Percentiles rank a stretch among this genome's conserved stretches.
Conservation (phyloP, 2,329 filamentous ascomycete genomes). For the Metarhizium album region DNA sequence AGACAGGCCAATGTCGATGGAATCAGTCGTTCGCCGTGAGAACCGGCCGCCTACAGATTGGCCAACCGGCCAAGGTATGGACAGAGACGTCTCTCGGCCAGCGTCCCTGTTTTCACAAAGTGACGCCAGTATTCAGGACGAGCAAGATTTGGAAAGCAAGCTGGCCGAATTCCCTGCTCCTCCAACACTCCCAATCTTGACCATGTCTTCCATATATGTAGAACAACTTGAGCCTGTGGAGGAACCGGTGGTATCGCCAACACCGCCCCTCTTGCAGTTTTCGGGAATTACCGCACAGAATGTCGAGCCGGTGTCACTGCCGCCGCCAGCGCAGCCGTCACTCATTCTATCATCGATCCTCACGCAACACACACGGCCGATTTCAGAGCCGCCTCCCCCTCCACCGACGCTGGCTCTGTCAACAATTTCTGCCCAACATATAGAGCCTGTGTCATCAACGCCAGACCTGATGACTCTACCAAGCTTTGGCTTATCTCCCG, state of each 20-base stretch:
- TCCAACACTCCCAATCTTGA: conserved; percentile 30
- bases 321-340: conserved; percentile 12
- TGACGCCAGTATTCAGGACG: conserved; percentile 41
- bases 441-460: conserved; percentile 23
- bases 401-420: conserved; percentile 26
- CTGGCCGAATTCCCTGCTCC: conserved; percentile 45
- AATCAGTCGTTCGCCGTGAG: conserved; percentile 26
- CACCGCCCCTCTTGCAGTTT: conserved; percentile 18
- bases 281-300: conserved; percentile 25
- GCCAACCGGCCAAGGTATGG: conserved; percentile 15
- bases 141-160: conserved; percentile 38
- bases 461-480: conserved; percentile 18
- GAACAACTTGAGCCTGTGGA: conserved; percentile 25
- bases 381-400: conserved; percentile 11
- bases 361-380: conserved; percentile 19
- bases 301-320: conserved; percentile 24
- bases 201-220: conserved; percentile 19
- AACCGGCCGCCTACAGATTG: conserved; percentile 15
- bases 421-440: conserved; percentile 22
- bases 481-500: conserved; percentile 22
- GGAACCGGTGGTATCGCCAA: conserved; percentile 14
- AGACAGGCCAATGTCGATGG: conserved; percentile 29
- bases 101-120: conserved; percentile 40
- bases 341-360: conserved; percentile 22
- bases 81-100: conserved; percentile 26